These are phyloP conservation scores for Cordyceps javanica DNA, from an alignment of 2,329 filamentous ascomycete genomes.

Conservation along the genomic window DNA sequence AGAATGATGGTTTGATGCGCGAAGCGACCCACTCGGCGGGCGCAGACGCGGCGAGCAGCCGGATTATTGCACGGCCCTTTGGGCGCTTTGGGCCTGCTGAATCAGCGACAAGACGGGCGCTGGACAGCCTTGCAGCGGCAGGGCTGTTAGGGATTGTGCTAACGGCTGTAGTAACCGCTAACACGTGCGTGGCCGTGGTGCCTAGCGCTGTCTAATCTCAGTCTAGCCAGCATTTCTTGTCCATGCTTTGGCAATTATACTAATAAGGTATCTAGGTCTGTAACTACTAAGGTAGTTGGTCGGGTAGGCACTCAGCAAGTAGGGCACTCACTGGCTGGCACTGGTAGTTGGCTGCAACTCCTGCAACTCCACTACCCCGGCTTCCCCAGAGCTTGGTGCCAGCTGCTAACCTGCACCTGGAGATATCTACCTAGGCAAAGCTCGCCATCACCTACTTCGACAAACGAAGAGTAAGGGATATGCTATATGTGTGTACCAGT, in stretches of 20 bases:
- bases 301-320: too few relatives aligned
- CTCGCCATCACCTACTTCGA: background rate
- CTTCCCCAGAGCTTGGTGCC: background rate
- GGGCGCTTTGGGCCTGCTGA: too few relatives aligned
- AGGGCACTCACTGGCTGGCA: too few relatives aligned
- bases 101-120: background rate
- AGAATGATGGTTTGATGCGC: background rate
- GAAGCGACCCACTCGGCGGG: background rate
- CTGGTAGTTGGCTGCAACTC: too few relatives aligned
- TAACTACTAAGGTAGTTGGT: too few relatives aligned
- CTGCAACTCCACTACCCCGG: background rate
- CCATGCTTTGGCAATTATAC: too few relatives aligned
- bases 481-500: background rate
- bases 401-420: background rate
- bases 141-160: background rate
- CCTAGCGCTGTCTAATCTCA: background rate
- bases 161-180: background rate
- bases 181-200: background rate
- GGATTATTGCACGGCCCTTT: conserved; percentile 5
- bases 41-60: background rate
- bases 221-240: background rate
- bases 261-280: too few relatives aligned
- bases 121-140: background rate
- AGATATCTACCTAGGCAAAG: background rate
- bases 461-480: too few relatives aligned